Conservation (phyloP, 108 stramenopile genomes). For the Chaetoceros tenuissimus region DNA sequence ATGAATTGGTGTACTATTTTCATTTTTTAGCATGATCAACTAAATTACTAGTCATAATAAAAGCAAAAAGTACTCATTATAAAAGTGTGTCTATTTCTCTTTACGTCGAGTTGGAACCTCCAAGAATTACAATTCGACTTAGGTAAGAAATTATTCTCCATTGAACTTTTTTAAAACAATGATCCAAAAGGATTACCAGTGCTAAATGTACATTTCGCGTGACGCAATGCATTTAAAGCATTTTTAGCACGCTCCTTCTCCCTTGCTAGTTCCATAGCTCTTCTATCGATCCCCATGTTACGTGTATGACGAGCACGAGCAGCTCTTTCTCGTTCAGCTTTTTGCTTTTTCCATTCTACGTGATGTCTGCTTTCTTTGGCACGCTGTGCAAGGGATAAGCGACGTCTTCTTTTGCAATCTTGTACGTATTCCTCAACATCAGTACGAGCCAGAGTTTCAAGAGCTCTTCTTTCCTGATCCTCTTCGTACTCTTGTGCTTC, state of each 20-base stretch:
- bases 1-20: too few relatives aligned
- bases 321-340: conserved; percentile 30
- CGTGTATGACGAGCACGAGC: conserved; percentile 26
- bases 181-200: conserved; percentile 11
- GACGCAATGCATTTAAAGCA: conserved; percentile 54
- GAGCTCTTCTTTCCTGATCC: conserved; percentile 40
- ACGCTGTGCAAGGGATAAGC: conserved; percentile 65
- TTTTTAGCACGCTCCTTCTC: conserved; percentile 53
- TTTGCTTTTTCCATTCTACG: conserved; percentile 34
- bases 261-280: conserved; percentile 52
- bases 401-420: conserved; percentile 55
- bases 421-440: conserved; percentile 74
- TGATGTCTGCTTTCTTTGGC: conserved; percentile 70
- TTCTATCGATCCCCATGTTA: conserved; percentile 43
- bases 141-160: too few relatives aligned
- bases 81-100: too few relatives aligned
- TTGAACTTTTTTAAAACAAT: too few relatives aligned
- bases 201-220: conserved; percentile 22
- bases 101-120: too few relatives aligned
- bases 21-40: conserved; percentile 42
- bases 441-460: conserved; percentile 50
- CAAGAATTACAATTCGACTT: too few relatives aligned
- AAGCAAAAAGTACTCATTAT: too few relatives aligned
- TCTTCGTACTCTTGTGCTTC: conserved; percentile 24
- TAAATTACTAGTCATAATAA: too few relatives aligned